phyloP scores from a whole-genome alignment of 208 protist species.

The Porcisia deanei region DNA sequence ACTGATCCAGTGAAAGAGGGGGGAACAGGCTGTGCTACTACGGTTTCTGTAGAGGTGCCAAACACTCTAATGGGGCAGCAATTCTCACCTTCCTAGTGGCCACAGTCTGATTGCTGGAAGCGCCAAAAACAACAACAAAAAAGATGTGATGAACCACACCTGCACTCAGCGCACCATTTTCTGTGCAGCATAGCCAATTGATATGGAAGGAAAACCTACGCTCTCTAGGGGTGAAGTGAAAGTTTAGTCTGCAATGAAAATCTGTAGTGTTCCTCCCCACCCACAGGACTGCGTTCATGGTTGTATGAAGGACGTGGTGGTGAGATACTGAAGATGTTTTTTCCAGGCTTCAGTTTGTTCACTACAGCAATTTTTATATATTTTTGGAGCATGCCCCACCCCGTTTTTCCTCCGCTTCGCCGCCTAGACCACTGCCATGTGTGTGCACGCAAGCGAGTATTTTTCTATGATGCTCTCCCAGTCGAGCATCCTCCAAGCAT shows the following conservation, averaged over 20 bases:
- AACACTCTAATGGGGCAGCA: slow-evolving; percentile 93
- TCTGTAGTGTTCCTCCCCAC: slow-evolving; percentile 90
- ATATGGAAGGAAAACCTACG: slow-evolving; percentile 54
- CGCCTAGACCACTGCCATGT: too few species aligned
- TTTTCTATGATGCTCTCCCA: too few species aligned
- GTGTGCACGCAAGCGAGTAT: too few species aligned
- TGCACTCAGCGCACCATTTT: slow-evolving; percentile 46
- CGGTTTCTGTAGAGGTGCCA: slow-evolving; percentile 90
- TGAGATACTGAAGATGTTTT: slow-evolving; percentile 16
- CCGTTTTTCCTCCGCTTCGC: too few species aligned
- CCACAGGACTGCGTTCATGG: slow-evolving; percentile 93
- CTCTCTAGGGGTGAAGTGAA: slow-evolving; percentile 77
- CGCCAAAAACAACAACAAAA: slow-evolving; percentile 61
- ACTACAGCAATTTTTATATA: background rate
- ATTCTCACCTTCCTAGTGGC: slow-evolving; percentile 84
- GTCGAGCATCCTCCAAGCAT: too few species aligned
- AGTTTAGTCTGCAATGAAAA: slow-evolving; percentile 95
- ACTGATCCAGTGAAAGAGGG: slow-evolving; percentile 53
- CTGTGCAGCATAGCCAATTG: too few species aligned
- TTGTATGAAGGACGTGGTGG: slow-evolving; percentile 92
- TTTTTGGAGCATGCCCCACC: too few species aligned
- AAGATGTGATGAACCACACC: slow-evolving; percentile 94
- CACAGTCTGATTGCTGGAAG: slow-evolving; percentile 87
- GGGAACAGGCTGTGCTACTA: slow-evolving; percentile 8
- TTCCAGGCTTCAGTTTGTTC: too few species aligned